A percentile compares a stretch with the other conserved stretches of the same genome.
These are phyloP conservation scores for Clonostachys chloroleuca DNA, from an alignment of 2,329 filamentous ascomycete genomes.

Conservation along the genomic window DNA sequence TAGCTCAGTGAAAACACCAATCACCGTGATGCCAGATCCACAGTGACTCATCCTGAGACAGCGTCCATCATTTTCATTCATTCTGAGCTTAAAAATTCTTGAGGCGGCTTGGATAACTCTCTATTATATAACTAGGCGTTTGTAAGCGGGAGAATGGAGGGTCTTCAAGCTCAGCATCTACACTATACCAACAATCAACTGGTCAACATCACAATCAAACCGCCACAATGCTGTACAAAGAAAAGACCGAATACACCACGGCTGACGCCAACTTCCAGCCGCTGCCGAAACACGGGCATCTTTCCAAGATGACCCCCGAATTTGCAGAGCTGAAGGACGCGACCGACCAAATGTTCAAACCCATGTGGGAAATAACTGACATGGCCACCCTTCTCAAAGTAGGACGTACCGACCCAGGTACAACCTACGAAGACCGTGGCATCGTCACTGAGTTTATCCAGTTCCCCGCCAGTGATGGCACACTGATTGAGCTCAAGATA, in stretches of 20 bases:
- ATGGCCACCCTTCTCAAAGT: slow-evolving; percentile 2
- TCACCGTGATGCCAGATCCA: too few species aligned
- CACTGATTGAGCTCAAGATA: slow-evolving; percentile 9
- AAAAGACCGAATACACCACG: slow-evolving; percentile 6
- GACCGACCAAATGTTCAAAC: not conserved
- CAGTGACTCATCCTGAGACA: too few species aligned
- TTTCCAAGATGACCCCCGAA: slow-evolving; percentile 4
- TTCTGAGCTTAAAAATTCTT: too few species aligned
- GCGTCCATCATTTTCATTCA: too few species aligned
- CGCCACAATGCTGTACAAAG: not conserved
- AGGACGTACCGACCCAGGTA: slow-evolving; percentile 3
- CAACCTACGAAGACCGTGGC: slow-evolving; percentile 8
- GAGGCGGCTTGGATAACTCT: too few species aligned
- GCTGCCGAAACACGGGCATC: slow-evolving; percentile 10
- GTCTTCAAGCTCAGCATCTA: too few species aligned
- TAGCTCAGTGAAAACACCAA: too few species aligned
- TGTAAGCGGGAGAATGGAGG: too few species aligned
- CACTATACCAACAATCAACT: too few species aligned
- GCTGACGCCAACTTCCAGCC: slow-evolving; percentile 5
- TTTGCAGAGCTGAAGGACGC: not conserved
- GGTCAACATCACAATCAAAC: too few species aligned
- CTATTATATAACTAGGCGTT: too few species aligned
- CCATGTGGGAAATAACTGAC: not conserved
- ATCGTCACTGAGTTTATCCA: slow-evolving; percentile 7
- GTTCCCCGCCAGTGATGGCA: slow-evolving; percentile 9